Evolutionary conservation across 192 early-diverging fungal species (phyloP).

Genomic region (Podila horticola): DNA sequence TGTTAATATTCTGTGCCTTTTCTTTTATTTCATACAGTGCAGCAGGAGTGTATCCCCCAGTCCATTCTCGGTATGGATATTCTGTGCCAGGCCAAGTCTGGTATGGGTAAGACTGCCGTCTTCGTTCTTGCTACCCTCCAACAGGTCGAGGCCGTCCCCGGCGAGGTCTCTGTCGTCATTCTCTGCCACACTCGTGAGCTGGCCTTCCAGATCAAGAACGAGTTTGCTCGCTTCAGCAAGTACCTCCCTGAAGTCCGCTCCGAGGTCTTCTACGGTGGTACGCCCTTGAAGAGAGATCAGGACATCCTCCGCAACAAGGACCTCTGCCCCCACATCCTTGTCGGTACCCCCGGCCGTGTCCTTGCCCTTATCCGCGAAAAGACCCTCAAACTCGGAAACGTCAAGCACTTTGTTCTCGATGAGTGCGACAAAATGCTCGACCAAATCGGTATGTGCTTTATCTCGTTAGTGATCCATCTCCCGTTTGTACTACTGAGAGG

Average conservation of each 20-base stretch:
- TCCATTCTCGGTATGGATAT: conserved; percentile 97
- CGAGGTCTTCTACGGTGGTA: conserved; percentile 94
- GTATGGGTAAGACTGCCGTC: conserved; percentile 99
- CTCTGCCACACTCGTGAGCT: conserved; percentile 98
- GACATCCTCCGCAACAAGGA: conserved; percentile 84
- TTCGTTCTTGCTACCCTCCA: conserved; percentile 96
- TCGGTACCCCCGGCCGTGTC: conserved; percentile 97
- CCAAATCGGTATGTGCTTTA: conserved; percentile 77
- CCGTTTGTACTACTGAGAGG: neutral
- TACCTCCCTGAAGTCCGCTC: conserved; percentile 94
- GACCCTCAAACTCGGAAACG: conserved; percentile 77
- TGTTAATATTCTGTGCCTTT: neutral
- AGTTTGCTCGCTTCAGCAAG: conserved; percentile 96
- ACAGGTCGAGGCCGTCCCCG: conserved; percentile 87
- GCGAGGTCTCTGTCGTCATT: conserved; percentile 88
- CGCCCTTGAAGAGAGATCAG: conserved; percentile 77
- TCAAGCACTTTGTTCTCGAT: conserved; percentile 99
- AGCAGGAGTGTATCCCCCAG: conserved; percentile 98
- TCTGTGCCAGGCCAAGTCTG: conserved; percentile 97
- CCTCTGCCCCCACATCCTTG: conserved; percentile 95
- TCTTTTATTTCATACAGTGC: conserved; percentile 66
- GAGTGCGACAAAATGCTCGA: conserved; percentile 99
- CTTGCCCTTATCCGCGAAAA: conserved; percentile 88
- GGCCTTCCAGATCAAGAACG: conserved; percentile 98
- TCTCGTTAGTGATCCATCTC: too few relatives aligned